Evolutionary conservation across 352 stramenopile genomes (phyloP).

Genomic region (Blastocystis sp.): DNA sequence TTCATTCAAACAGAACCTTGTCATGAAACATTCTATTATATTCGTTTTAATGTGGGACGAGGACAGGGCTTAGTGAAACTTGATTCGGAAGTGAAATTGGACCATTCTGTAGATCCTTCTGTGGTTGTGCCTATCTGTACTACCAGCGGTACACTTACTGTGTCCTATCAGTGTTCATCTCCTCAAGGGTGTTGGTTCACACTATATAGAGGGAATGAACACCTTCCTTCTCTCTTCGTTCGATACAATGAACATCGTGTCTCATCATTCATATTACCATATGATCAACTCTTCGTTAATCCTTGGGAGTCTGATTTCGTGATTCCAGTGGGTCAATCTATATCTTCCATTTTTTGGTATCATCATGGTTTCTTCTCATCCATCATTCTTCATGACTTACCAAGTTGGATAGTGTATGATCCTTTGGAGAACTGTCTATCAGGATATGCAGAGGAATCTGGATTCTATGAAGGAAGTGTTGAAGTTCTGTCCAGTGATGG

Average conservation of each 20-base stretch:
- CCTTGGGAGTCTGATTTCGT: not conserved
- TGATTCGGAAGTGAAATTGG: not conserved
- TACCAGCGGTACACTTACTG: not conserved
- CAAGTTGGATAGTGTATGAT: conserved; percentile 7
- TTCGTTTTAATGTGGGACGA: not conserved
- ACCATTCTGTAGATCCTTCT: not conserved
- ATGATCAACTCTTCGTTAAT: not conserved
- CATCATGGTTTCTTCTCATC: not conserved
- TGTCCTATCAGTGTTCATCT: not conserved
- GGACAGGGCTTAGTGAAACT: not conserved
- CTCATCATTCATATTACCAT: not conserved
- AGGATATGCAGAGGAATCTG: not conserved
- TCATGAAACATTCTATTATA: not conserved
- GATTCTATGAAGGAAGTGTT: not conserved
- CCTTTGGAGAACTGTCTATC: conserved; percentile 1
- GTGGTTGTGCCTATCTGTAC: not conserved
- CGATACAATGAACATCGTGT: not conserved
- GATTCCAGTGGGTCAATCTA: not conserved
- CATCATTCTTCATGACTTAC: not conserved
- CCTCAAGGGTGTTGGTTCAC: not conserved
- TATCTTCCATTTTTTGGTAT: conserved; percentile 10
- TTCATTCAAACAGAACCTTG: not conserved
- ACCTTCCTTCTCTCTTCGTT: not conserved
- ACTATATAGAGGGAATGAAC: not conserved
- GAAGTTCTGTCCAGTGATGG: not conserved